Conservation (phyloP, 2,329 filamentous ascomycete species). For the Hymenoscyphus infarciens region DNA sequence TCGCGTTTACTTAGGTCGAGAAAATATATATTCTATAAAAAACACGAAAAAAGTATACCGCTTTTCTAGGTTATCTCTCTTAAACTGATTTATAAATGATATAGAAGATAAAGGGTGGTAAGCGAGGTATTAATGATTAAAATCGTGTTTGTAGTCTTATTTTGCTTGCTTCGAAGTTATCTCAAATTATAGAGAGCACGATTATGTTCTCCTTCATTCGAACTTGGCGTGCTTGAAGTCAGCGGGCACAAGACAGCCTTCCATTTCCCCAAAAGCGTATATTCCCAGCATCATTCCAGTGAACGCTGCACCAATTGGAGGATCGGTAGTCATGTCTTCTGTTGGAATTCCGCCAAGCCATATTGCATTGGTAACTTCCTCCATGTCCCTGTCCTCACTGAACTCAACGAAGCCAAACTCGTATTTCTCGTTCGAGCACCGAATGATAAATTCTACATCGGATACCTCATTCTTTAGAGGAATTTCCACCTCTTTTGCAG, state of each 20-base stretch:
- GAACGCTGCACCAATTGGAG: slow-evolving; percentile 20
- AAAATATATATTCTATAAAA: too few relatives aligned
- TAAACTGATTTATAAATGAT: too few relatives aligned
- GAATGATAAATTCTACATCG: background rate
- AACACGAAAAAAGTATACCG: too few relatives aligned
- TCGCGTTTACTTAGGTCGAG: too few relatives aligned
- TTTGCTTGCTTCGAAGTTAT: too few relatives aligned
- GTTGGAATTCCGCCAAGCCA: slow-evolving; percentile 7
- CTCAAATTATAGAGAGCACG: too few relatives aligned
- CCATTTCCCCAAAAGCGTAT: slow-evolving; percentile 23
- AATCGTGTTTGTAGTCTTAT: too few relatives aligned
- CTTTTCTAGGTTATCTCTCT: too few relatives aligned
- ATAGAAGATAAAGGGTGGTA: too few relatives aligned
- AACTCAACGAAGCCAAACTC: background rate
- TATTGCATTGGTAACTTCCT: background rate
- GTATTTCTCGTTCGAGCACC: background rate
- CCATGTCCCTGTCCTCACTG: background rate
- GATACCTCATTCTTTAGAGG: background rate
- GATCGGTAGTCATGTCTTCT: slow-evolving; percentile 17
- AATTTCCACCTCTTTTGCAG: background rate
- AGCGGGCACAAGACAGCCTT: slow-evolving; percentile 19
- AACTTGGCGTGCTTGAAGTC: slow-evolving; percentile 15
- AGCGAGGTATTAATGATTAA: too few relatives aligned
- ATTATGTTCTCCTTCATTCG: background rate
- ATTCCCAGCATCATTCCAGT: slow-evolving; percentile 23